phyloP scores from a whole-genome alignment of 192 early-diverging fungal genomes.

The Coemansia sp. region DNA sequence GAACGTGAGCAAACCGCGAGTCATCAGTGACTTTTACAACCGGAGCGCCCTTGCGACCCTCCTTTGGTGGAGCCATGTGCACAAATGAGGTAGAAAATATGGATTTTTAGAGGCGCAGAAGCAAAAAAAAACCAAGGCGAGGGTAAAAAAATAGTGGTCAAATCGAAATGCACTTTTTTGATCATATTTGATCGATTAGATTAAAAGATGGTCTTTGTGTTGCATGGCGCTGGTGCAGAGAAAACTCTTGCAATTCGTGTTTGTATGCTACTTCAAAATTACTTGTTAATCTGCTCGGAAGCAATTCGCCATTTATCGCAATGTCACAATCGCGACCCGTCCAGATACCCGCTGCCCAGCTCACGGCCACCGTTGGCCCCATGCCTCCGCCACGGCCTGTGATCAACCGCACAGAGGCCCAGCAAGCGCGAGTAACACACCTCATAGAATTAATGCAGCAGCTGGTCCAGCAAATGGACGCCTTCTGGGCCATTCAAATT shows the following conservation, averaged over 20 bases:
- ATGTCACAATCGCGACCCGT: background rate
- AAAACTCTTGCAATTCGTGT: background rate
- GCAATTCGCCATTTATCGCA: background rate
- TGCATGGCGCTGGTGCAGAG: background rate
- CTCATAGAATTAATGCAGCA: background rate
- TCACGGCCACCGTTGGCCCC: background rate
- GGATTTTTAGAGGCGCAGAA: background rate
- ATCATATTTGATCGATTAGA: background rate
- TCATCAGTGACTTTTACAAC: slow-evolving; percentile 59
- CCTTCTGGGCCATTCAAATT: background rate
- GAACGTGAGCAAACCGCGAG: slow-evolving; percentile 74
- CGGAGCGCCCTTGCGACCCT: slow-evolving; percentile 13
- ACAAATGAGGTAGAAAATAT: background rate
- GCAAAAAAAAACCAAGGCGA: background rate
- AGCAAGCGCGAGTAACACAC: background rate
- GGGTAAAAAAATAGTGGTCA: background rate
- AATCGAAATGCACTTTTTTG: background rate
- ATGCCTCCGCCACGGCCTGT: background rate
- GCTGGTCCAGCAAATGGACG: background rate
- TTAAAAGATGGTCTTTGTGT: background rate
- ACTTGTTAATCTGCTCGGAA: background rate
- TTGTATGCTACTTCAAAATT: background rate
- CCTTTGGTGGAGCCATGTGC: slow-evolving; percentile 41
- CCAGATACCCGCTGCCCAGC: background rate
- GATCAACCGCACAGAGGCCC: background rate